These are phyloP conservation scores for Trichoderma endophyticum DNA, from an alignment of 2,329 filamentous ascomycete species.

Conservation along the genomic window DNA sequence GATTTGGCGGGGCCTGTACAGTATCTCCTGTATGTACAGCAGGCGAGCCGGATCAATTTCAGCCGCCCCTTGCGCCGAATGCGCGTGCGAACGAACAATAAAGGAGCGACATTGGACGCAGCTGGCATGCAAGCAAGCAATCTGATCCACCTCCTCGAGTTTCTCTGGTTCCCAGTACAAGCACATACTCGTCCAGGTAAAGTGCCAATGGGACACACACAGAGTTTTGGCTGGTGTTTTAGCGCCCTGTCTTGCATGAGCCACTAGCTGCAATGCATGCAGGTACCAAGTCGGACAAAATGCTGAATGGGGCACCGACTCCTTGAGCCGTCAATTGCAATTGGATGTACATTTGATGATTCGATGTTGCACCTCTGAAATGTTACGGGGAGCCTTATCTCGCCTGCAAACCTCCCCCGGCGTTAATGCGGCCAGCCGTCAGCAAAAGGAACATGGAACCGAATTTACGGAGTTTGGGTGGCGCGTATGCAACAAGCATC, in stretches of 20 bases:
- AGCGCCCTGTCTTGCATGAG: slow-evolving; percentile 6
- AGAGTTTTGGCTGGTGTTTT: neutral
- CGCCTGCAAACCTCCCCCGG: neutral
- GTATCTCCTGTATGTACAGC: too few species aligned
- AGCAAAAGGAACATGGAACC: neutral
- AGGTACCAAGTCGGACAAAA: neutral
- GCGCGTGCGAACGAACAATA: neutral
- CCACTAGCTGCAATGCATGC: neutral
- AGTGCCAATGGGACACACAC: neutral
- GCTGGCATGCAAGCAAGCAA: neutral
- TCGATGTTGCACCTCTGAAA: neutral
- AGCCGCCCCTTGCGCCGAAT: neutral
- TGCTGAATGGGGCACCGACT: neutral
- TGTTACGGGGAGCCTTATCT: neutral
- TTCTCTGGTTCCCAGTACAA: neutral
- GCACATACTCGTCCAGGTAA: neutral
- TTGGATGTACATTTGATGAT: neutral
- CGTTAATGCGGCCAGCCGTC: neutral
- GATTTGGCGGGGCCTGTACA: neutral
- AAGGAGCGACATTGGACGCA: neutral
- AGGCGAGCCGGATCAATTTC: neutral
- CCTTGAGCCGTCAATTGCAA: neutral
- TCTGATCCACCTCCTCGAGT: neutral
- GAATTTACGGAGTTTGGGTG: too few species aligned
- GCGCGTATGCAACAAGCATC: neutral